Evolutionary conservation across 352 stramenopile species (phyloP).

Genomic region (Pythium scleroteichum): DNA sequence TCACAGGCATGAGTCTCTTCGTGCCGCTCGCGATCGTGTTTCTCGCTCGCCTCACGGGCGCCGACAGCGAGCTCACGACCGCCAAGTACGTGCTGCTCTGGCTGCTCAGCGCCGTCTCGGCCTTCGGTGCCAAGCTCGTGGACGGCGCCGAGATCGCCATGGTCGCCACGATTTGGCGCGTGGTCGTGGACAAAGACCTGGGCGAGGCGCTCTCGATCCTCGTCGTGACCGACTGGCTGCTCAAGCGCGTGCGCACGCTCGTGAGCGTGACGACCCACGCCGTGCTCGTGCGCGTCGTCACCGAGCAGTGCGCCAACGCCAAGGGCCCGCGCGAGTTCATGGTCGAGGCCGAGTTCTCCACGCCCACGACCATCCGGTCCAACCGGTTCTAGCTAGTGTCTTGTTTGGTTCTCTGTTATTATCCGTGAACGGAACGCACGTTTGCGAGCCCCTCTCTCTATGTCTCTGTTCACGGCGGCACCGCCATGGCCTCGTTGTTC

Average conservation of each 20-base stretch:
- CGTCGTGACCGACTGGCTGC: conserved; percentile 68
- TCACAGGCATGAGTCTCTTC: conserved; percentile 69
- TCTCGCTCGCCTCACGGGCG: conserved; percentile 53
- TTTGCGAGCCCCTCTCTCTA: not conserved
- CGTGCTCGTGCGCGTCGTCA: conserved; percentile 73
- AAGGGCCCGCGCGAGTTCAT: conserved; percentile 12
- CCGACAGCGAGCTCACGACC: conserved; percentile 46
- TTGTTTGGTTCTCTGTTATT: not conserved
- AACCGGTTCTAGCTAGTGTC: not conserved
- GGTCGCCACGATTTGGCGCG: conserved; percentile 73
- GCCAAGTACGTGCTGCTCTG: conserved; percentile 56
- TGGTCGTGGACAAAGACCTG: conserved; percentile 51
- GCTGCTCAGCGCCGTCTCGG: conserved; percentile 56
- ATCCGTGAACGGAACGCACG: not conserved
- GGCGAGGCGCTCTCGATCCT: conserved; percentile 57
- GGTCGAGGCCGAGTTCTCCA: conserved; percentile 7
- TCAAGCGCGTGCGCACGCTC: conserved; percentile 62
- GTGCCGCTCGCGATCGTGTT: conserved; percentile 69
- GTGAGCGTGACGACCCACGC: conserved; percentile 79
- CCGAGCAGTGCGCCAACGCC: conserved; percentile 50
- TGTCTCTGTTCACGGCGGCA: conserved; percentile 1
- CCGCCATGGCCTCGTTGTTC: conserved; percentile 9
- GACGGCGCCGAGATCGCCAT: conserved; percentile 71
- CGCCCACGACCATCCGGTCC: not conserved
- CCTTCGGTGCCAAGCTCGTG: conserved; percentile 63